phyloP scores from a whole-genome alignment of 2,329 filamentous ascomycete genomes.

The Plenodomus tracheiphilus region DNA sequence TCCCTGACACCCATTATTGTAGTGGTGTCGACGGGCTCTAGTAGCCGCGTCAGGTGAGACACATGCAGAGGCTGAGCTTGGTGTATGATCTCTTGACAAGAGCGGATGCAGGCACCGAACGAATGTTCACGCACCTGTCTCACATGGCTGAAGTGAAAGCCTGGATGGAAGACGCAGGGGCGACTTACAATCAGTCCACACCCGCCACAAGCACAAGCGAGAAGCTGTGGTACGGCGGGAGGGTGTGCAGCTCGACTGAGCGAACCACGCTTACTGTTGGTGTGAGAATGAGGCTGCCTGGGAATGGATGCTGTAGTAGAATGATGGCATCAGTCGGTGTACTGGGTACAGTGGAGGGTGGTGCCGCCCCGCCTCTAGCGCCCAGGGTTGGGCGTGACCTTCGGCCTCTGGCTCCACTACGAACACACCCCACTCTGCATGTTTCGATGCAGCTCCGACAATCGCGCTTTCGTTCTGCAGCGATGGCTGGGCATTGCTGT shows the following conservation, averaged over 20 bases:
- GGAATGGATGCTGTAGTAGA: constrained; percentile 11
- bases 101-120: constrained; percentile 20
- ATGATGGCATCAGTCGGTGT: constrained; percentile 14
- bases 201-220: constrained; percentile 13
- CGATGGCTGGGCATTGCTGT: constrained; percentile 15
- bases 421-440: constrained; percentile 3
- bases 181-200: constrained; percentile 22
- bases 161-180: constrained; percentile 14
- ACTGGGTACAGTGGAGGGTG: constrained; percentile 13
- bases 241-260: constrained; percentile 18
- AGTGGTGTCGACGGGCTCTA: constrained; percentile 24
- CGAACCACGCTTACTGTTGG: constrained; percentile 15
- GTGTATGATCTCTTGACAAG: constrained; percentile 4
- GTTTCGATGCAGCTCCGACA: constrained; percentile 16
- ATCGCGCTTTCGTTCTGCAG: constrained; percentile 18
- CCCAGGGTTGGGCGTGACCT: constrained; percentile 4
- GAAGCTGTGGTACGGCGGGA: constrained; percentile 22
- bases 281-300: constrained; percentile 32
- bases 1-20: constrained; percentile 1
- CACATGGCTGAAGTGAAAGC: constrained; percentile 20
- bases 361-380: constrained; percentile 22
- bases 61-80: constrained; percentile 5
- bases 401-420: constrained; percentile 16
- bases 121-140: constrained; percentile 29
- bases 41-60: constrained; percentile 29